Evolutionary conservation across 495 filamentous ascomycete species (phyloP).

Genomic region (Xylaria cubensis): DNA sequence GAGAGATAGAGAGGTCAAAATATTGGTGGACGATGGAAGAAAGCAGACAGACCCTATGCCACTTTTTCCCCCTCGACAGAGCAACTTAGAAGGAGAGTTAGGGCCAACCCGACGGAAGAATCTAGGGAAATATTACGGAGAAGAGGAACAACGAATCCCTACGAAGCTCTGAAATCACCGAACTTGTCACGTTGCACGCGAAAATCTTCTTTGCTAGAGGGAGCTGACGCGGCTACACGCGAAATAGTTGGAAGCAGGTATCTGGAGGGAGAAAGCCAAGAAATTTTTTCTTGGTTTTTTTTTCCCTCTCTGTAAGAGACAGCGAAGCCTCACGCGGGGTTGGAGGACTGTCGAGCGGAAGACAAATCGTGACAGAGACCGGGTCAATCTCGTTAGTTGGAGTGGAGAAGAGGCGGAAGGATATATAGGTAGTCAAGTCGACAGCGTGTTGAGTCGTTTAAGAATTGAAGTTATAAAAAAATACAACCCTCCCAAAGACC

Average conservation of each 20-base stretch:
- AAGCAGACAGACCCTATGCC: background rate
- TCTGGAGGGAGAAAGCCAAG: background rate
- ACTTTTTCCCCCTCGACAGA: background rate
- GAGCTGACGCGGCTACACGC: slow-evolving; percentile 12
- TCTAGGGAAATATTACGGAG: slow-evolving; percentile 17
- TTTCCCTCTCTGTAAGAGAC: background rate
- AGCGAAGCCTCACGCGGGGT: slow-evolving; percentile 5
- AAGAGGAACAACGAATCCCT: slow-evolving; percentile 14
- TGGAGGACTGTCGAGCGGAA: slow-evolving; percentile 14
- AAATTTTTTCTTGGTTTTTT: background rate
- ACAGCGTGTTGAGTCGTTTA: slow-evolving; percentile 24
- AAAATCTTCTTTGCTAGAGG: background rate
- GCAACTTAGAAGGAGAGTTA: background rate
- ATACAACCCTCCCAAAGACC: background rate
- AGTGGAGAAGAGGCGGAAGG: slow-evolving; percentile 13
- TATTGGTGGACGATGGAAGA: slow-evolving; percentile 19
- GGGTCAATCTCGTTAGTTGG: background rate
- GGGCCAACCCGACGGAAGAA: background rate
- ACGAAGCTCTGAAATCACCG: slow-evolving; percentile 19
- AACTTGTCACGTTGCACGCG: background rate
- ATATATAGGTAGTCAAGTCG: background rate
- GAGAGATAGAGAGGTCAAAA: slow-evolving; percentile 19
- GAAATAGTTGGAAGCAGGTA: background rate
- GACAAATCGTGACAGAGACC: background rate
- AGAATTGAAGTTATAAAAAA: slow-evolving; percentile 22